Evolutionary conservation across 805 yeast genomes (phyloP).

Genomic region (Spathaspora arborariae): DNA sequence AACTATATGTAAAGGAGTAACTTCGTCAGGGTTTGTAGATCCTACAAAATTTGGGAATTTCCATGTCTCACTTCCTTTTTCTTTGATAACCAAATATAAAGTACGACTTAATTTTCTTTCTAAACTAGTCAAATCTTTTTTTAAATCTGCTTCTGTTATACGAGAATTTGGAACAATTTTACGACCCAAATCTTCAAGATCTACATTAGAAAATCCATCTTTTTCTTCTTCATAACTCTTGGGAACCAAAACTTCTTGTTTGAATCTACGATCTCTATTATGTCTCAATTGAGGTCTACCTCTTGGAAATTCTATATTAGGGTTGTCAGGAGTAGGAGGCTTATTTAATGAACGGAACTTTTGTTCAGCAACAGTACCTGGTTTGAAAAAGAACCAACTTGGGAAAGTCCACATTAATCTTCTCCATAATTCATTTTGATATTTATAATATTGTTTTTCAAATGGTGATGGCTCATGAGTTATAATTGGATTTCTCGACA

Average conservation of each 20-base stretch:
- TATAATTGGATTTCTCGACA: slow-evolving; percentile 81
- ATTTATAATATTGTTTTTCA: slow-evolving; percentile 71
- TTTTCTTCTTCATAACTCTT: slow-evolving; percentile 46
- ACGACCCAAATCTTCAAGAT: slow-evolving; percentile 54
- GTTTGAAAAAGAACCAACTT: slow-evolving; percentile 82
- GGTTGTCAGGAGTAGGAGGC: slow-evolving; percentile 68
- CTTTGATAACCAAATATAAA: slow-evolving; percentile 66
- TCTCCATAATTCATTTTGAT: slow-evolving; percentile 82
- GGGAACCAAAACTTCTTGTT: slow-evolving; percentile 77
- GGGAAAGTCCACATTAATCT: slow-evolving; percentile 98
- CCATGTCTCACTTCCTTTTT: slow-evolving; percentile 51
- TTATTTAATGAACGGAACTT: slow-evolving; percentile 70
- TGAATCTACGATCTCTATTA: slow-evolving; percentile 81
- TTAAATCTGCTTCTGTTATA: slow-evolving; percentile 69
- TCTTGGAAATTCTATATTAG: slow-evolving; percentile 72
- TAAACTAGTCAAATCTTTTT: slow-evolving; percentile 59
- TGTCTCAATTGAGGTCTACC: slow-evolving; percentile 86
- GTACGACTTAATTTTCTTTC: slow-evolving; percentile 80
- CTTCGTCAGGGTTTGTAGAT: slow-evolving; percentile 17
- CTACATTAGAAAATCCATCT: slow-evolving; percentile 25
- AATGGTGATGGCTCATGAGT: slow-evolving; percentile 73
- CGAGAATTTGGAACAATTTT: slow-evolving; percentile 71
- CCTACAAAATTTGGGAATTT: slow-evolving; percentile 69
- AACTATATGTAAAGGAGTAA: slow-evolving; percentile 56
- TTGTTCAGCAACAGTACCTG: slow-evolving; percentile 86